phyloP scores from a whole-genome alignment of 306 rosid genomes.

The Castanea sativa region DNA sequence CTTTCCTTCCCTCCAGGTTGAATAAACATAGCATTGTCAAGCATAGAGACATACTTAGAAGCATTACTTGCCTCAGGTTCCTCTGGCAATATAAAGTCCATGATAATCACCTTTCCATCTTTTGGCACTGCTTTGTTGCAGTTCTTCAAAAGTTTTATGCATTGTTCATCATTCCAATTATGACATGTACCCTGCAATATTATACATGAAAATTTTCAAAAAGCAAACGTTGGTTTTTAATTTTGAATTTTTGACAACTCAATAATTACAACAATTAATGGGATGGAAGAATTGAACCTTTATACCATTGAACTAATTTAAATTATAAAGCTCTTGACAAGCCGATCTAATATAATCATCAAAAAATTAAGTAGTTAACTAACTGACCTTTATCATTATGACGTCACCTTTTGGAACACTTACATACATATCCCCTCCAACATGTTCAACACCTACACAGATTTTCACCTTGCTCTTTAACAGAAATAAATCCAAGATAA shows the following conservation, averaged over 20 bases:
- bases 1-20: conserved; percentile 4
- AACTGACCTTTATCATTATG: conserved; percentile 34
- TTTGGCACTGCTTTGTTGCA: neutral
- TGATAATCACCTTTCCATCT: conserved; percentile 9
- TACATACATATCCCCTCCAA: conserved; percentile 33
- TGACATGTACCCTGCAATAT: conserved; percentile 19
- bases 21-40: neutral
- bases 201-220: neutral
- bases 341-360: neutral
- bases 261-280: too few relatives aligned
- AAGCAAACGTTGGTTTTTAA: too few relatives aligned
- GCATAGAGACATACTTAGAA: neutral
- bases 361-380: neutral
- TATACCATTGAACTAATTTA: too few relatives aligned
- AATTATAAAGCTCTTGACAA: neutral
- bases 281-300: too few relatives aligned
- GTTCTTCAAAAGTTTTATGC: neutral
- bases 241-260: too few relatives aligned
- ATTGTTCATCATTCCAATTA: conserved; percentile 13
- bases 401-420: conserved; percentile 38
- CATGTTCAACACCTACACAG: conserved; percentile 25
- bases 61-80: conserved; percentile 1
- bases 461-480: neutral
- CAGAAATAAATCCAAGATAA: neutral
- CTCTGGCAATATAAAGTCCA: neutral